Percentiles rank a stretch among this genome's conserved stretches.
Evolutionary conservation across 208 protist species (phyloP).

Genomic region (Acanthamoeba castellanii): DNA sequence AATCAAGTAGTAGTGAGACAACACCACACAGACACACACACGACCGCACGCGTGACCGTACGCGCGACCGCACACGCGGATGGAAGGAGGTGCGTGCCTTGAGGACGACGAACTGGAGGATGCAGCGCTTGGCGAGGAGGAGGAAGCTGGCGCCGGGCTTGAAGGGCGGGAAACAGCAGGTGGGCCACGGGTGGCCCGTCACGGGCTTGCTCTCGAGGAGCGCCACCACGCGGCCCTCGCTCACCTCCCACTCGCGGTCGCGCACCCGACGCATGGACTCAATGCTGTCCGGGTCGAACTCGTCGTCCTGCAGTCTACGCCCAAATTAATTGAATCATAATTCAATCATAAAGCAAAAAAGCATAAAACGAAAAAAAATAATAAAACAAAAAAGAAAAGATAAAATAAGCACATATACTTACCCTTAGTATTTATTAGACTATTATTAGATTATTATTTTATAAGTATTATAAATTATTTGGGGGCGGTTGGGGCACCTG

Average conservation of each 20-base stretch:
- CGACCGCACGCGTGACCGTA: background rate
- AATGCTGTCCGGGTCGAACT: slow-evolving; percentile 31
- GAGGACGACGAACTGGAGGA: slow-evolving; percentile 94
- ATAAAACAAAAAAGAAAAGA: background rate
- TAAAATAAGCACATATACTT: background rate
- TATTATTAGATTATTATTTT: background rate
- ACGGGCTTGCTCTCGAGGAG: slow-evolving; percentile 79
- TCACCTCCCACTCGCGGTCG: slow-evolving; percentile 84
- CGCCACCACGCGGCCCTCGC: slow-evolving; percentile 91
- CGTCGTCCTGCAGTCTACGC: background rate
- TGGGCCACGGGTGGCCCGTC: slow-evolving; percentile 89
- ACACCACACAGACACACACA: slow-evolving; percentile 85
- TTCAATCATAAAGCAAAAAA: background rate
- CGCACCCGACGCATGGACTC: slow-evolving; percentile 38
- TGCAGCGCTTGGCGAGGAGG: slow-evolving; percentile 92
- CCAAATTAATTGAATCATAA: background rate
- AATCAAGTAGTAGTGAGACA: slow-evolving; percentile 69
- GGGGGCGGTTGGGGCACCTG: background rate
- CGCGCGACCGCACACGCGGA: slow-evolving; percentile 52
- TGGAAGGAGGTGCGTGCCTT: slow-evolving; percentile 88
- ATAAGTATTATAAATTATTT: background rate
- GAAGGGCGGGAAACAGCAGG: slow-evolving; percentile 89
- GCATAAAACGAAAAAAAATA: too few species aligned
- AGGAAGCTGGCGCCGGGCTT: slow-evolving; percentile 85
- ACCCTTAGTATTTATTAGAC: too few species aligned